Evolutionary conservation across 805 yeast genomes (phyloP).

Genomic region (Lipomyces lipofer): DNA sequence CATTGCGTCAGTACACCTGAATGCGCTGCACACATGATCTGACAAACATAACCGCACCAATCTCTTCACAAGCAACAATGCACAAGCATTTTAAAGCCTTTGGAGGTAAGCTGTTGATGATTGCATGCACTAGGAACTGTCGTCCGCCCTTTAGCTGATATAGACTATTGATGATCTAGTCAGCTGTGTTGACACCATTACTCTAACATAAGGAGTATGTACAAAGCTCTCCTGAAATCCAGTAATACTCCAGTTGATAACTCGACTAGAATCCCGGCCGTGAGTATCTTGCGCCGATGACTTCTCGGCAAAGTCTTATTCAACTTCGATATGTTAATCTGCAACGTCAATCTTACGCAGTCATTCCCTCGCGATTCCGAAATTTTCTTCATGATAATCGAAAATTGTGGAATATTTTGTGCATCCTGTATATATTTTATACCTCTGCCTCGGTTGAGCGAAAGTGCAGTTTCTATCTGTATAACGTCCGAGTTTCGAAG

Average conservation of each 20-base stretch:
- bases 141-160: constrained; percentile 5
- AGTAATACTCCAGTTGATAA: constrained; percentile 42
- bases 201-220: neutral
- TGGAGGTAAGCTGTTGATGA: constrained; percentile 1
- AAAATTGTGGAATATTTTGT: constrained; percentile 43
- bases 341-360: constrained; percentile 29
- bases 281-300: constrained; percentile 33
- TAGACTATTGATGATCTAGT: constrained; percentile 4
- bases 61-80: constrained; percentile 20
- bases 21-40: no score
- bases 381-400: constrained; percentile 28
- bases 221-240: constrained; percentile 48
- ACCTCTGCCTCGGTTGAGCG: constrained; percentile 47
- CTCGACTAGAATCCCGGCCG: constrained; percentile 40
- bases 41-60: constrained; percentile 6
- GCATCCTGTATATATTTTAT: constrained; percentile 42
- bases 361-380: constrained; percentile 20
- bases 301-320: constrained; percentile 35
- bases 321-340: constrained; percentile 32
- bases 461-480: constrained; percentile 47
- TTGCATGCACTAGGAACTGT: neutral
- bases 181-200: neutral
- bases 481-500: constrained; percentile 37
- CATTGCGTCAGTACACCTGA: no score
- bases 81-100: constrained; percentile 1